Percentiles rank a stretch among this genome's conserved stretches.
Conservation (phyloP, 2,329 filamentous ascomycete species). For the Curvularia lunata region DNA sequence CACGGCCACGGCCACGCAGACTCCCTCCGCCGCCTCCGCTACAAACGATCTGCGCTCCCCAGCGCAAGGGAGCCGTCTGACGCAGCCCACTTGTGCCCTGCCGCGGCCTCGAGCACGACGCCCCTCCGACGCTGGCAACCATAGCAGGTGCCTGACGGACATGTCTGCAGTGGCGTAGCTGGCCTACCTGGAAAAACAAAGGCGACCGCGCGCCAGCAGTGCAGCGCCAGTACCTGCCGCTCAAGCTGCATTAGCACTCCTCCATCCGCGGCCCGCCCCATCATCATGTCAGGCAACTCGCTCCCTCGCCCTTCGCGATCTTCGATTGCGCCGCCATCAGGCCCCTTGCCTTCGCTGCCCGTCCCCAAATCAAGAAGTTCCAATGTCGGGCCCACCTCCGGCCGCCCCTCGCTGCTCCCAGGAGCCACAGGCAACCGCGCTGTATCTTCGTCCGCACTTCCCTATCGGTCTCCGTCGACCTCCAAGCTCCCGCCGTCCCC, state of each 20-base stretch:
- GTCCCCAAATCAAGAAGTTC: conserved; percentile 73
- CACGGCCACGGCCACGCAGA: not conserved
- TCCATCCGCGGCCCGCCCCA: conserved; percentile 13
- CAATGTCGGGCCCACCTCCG: conserved; percentile 35
- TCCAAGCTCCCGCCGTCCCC: conserved; percentile 38
- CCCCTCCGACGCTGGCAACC: conserved; percentile 3
- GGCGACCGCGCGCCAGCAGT: conserved; percentile 22
- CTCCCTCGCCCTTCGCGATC: conserved; percentile 70
- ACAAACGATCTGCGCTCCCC: not conserved
- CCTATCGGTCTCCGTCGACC: conserved; percentile 29
- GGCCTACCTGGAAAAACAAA: conserved; percentile 17
- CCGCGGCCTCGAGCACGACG: not conserved
- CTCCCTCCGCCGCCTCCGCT: not conserved
- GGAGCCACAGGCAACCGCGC: conserved; percentile 35
- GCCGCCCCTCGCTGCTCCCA: conserved; percentile 39
- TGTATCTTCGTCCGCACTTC: conserved; percentile 44
- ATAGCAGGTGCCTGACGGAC: conserved; percentile 25
- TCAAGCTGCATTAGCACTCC: conserved; percentile 13
- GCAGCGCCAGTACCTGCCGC: conserved; percentile 13
- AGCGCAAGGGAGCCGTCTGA: not conserved
- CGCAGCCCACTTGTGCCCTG: not conserved
- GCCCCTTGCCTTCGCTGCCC: conserved; percentile 76
- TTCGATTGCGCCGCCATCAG: conserved; percentile 70
- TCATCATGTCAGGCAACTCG: conserved; percentile 60
- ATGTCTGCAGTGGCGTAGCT: conserved; percentile 36